Conservation (phyloP, 345 rosid species). For the Linum trigynum region DNA sequence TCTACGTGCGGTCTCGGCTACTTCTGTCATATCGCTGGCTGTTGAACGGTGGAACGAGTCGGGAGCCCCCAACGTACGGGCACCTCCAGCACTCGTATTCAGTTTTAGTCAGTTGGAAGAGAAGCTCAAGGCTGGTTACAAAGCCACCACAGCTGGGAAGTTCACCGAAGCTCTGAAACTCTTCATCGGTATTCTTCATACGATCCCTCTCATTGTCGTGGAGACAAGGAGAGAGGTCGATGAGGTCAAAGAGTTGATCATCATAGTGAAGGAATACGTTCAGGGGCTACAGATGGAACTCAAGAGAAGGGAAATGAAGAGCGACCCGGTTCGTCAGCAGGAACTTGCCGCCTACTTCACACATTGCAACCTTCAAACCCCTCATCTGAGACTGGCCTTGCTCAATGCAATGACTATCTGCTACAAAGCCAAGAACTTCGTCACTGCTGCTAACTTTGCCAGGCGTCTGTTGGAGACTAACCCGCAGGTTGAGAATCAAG, state of each 20-base stretch:
- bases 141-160: constrained; percentile 75
- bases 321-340: constrained; percentile 65
- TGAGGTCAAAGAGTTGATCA: constrained; percentile 75
- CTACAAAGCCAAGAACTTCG: constrained; percentile 68
- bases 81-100: constrained; percentile 72
- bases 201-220: constrained; percentile 82
- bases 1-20: constrained; percentile 65
- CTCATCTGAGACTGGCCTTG: constrained; percentile 75
- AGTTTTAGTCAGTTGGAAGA: constrained; percentile 76
- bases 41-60: constrained; percentile 78
- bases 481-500: constrained; percentile 66
- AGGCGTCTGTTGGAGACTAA: constrained; percentile 71
- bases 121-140: constrained; percentile 83
- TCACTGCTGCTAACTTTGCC: constrained; percentile 78
- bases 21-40: constrained; percentile 72
- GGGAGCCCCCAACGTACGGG: constrained; percentile 68
- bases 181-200: constrained; percentile 72
- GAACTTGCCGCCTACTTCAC: constrained; percentile 99
- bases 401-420: constrained; percentile 69
- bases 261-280: constrained; percentile 72
- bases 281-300: constrained; percentile 79
- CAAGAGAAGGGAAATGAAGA: constrained; percentile 66
- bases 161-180: constrained; percentile 65
- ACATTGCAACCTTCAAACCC: constrained; percentile 77
- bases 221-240: constrained; percentile 97